Evolutionary conservation across 495 filamentous ascomycete species (phyloP).

Genomic region (Penicilliopsis zonata): DNA sequence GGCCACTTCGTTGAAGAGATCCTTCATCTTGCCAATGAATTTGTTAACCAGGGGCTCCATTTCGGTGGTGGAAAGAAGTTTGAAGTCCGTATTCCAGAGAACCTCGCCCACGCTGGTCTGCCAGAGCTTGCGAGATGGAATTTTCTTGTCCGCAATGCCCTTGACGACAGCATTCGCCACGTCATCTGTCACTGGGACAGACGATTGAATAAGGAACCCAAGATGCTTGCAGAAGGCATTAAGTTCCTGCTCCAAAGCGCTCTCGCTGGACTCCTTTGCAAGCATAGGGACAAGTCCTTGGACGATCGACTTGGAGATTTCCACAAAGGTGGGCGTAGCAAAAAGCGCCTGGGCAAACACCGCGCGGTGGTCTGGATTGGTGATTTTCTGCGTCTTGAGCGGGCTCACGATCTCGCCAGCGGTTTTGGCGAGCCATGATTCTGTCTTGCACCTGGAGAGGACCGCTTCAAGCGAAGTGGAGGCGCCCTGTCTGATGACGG

Average conservation of each 20-base stretch:
- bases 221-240: constrained; percentile 53
- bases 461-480: constrained; percentile 58
- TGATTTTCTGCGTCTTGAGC: constrained; percentile 67
- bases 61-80: constrained; percentile 30
- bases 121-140: constrained; percentile 71
- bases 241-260: constrained; percentile 62
- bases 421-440: constrained; percentile 45
- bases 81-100: constrained; percentile 44
- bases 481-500: constrained; percentile 60
- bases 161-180: constrained; percentile 62
- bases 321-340: constrained; percentile 41
- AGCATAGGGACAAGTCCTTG: constrained; percentile 49
- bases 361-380: constrained; percentile 69
- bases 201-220: constrained; percentile 42
- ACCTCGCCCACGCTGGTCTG: constrained; percentile 60
- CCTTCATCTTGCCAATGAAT: constrained; percentile 52
- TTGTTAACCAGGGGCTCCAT: constrained; percentile 30
- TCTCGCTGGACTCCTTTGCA: constrained; percentile 77
- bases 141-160: constrained; percentile 73
- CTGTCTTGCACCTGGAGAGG: constrained; percentile 42
- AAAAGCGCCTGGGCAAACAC: constrained; percentile 68
- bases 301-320: constrained; percentile 52
- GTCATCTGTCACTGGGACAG: constrained; percentile 44
- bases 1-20: constrained; percentile 61
- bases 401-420: constrained; percentile 65